These are phyloP conservation scores for Exutisphaerella laricina DNA, from an alignment of 2,329 filamentous ascomycete species.

Conservation along the genomic window DNA sequence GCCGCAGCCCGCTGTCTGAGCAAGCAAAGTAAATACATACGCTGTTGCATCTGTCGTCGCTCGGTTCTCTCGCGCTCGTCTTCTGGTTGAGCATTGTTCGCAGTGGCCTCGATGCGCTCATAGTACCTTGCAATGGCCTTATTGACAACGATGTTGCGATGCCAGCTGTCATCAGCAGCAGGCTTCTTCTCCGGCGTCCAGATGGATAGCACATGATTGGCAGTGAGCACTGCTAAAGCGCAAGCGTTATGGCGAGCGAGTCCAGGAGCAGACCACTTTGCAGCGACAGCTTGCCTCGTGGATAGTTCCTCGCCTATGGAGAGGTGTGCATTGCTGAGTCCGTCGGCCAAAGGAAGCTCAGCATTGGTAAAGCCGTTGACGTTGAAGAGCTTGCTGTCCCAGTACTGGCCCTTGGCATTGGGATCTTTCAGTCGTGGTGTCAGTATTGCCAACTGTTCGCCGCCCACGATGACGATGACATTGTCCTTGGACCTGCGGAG, in stretches of 20 bases:
- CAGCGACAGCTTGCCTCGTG: conserved; percentile 42
- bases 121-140: conserved; percentile 41
- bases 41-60: conserved; percentile 29
- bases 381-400: conserved; percentile 39
- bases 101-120: conserved; percentile 16
- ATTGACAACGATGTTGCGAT: conserved; percentile 50
- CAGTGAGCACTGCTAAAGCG: conserved; percentile 51
- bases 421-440: conserved; percentile 24
- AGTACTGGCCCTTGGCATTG: conserved; percentile 26
- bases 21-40: too few species aligned
- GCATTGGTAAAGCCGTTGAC: conserved; percentile 48
- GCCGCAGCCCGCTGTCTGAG: too few species aligned
- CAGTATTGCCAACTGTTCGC: conserved; percentile 52
- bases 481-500: conserved; percentile 55
- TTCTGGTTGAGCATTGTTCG: conserved; percentile 31
- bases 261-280: conserved; percentile 55
- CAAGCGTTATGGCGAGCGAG: conserved; percentile 50
- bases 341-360: conserved; percentile 44
- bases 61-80: conserved; percentile 15
- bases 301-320: conserved; percentile 58
- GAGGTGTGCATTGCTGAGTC: conserved; percentile 44
- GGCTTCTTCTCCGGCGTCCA: conserved; percentile 48
- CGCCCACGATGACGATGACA: conserved; percentile 52
- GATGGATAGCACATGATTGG: conserved; percentile 52
- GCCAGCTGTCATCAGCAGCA: conserved; percentile 45